These are phyloP conservation scores for Prillingera fragicola DNA, from an alignment of 1,284 basidiomycete species.

Conservation along the genomic window DNA sequence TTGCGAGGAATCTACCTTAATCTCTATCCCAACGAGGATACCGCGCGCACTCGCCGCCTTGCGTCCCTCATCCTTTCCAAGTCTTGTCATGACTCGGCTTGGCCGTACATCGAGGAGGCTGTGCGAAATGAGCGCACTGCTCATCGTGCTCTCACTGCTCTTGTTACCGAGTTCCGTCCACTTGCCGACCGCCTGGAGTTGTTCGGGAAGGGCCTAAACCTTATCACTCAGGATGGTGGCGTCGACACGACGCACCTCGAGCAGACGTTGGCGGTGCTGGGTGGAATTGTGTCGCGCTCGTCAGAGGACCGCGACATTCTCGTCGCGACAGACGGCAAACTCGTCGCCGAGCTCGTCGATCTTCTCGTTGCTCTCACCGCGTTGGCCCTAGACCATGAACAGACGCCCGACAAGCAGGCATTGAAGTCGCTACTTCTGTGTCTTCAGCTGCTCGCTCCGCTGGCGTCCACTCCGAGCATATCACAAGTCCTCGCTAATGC, in stretches of 20 bases:
- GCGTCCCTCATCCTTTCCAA: conserved; percentile 17
- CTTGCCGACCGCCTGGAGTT: conserved; percentile 22
- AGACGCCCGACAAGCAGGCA: too few species aligned
- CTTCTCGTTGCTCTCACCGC: conserved; percentile 4
- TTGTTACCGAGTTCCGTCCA: conserved; percentile 10
- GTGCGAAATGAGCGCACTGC: conserved; percentile 1
- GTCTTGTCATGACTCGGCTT: conserved; percentile 1
- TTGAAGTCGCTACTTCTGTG: too few species aligned
- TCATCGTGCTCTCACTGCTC: conserved; percentile 1
- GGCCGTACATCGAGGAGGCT: not conserved
- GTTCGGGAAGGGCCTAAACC: conserved; percentile 26
- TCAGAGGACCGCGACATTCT: not conserved
- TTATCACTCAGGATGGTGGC: conserved; percentile 7
- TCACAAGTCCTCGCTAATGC: not conserved
- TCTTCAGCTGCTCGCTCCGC: conserved; percentile 6
- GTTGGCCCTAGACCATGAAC: conserved; percentile 2
- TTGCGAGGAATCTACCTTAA: too few species aligned
- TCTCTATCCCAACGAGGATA: too few species aligned
- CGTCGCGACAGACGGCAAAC: not conserved
- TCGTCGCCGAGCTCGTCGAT: not conserved
- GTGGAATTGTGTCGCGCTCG: not conserved
- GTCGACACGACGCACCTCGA: conserved; percentile 5
- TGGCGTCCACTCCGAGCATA: not conserved
- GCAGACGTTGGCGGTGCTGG: conserved; percentile 3
- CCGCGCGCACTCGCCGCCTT: conserved; percentile 16